A percentile compares a stretch with the other conserved stretches of the same genome.
Evolutionary conservation across 2,329 filamentous ascomycete genomes (phyloP).

Genomic region (Talaromyces piceae): DNA sequence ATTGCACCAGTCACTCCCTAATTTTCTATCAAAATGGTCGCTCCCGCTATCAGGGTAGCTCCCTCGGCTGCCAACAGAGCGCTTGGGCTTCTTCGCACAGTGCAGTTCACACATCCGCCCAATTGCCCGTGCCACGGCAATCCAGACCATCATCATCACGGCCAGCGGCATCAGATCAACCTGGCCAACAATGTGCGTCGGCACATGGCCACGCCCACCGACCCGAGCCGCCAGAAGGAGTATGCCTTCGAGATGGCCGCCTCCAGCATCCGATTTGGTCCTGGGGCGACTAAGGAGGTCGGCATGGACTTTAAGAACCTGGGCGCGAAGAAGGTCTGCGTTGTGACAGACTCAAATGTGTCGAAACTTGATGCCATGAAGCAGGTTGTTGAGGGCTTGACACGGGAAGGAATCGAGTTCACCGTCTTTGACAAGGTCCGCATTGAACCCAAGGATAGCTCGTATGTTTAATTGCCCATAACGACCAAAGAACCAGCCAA

Average conservation of each 20-base stretch:
- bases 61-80: slow-evolving; percentile 41
- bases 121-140: slow-evolving; percentile 91
- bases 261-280: slow-evolving; percentile 87
- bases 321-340: slow-evolving; percentile 75
- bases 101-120: slow-evolving; percentile 83
- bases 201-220: slow-evolving; percentile 68
- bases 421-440: slow-evolving; percentile 72
- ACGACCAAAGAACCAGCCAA: background rate
- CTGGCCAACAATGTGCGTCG: slow-evolving; percentile 50
- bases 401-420: slow-evolving; percentile 69
- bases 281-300: slow-evolving; percentile 87
- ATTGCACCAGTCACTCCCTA: background rate
- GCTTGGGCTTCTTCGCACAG: slow-evolving; percentile 66
- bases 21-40: slow-evolving; percentile 22
- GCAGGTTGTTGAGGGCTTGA: slow-evolving; percentile 75
- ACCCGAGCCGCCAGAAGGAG: slow-evolving; percentile 69
- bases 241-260: slow-evolving; percentile 99
- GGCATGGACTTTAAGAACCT: slow-evolving; percentile 97
- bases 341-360: slow-evolving; percentile 84
- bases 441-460: slow-evolving; percentile 91
- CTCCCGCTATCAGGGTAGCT: slow-evolving; percentile 37
- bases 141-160: slow-evolving; percentile 70
- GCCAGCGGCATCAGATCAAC: slow-evolving; percentile 32
- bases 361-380: slow-evolving; percentile 79
- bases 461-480: slow-evolving; percentile 41